Evolutionary conservation across 2,329 filamentous ascomycete species (phyloP).

Genomic region (Botrytis squamosa): DNA sequence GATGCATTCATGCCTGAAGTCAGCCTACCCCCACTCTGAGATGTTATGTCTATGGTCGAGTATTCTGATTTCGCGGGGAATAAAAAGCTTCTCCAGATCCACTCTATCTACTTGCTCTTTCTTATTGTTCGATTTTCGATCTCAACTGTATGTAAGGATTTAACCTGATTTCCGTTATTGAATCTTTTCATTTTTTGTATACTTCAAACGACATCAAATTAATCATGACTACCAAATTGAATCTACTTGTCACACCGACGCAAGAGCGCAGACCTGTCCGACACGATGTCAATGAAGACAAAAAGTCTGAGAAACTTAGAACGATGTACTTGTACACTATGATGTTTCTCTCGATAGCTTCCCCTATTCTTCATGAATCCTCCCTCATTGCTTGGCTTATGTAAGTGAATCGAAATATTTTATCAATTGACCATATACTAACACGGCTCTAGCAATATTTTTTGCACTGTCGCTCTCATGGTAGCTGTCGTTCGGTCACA

Average conservation of each 20-base stretch:
- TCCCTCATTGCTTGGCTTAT: conserved; percentile 14
- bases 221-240: not conserved
- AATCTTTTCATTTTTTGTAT: not conserved
- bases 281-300: conserved; percentile 4
- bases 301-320: not conserved
- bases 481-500: conserved; percentile 18
- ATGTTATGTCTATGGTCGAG: not conserved
- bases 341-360: conserved; percentile 22
- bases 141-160: not conserved
- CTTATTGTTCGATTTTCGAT: not conserved
- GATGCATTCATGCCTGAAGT: not conserved
- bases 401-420: conserved; percentile 13
- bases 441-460: conserved; percentile 2
- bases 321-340: conserved; percentile 19
- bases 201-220: not conserved
- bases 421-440: not conserved
- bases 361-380: conserved; percentile 24
- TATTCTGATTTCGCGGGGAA: not conserved
- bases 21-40: not conserved
- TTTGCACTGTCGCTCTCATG: conserved; percentile 16
- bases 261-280: not conserved
- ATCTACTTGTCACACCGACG: not conserved
- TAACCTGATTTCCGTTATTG: not conserved
- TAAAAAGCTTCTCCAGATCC: not conserved
- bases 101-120: not conserved